Evolutionary conservation across 2,329 filamentous ascomycete species (phyloP), one percentile per base, ranked within the genome.

Genomic region (Endoconidiophora polonica): DNA sequence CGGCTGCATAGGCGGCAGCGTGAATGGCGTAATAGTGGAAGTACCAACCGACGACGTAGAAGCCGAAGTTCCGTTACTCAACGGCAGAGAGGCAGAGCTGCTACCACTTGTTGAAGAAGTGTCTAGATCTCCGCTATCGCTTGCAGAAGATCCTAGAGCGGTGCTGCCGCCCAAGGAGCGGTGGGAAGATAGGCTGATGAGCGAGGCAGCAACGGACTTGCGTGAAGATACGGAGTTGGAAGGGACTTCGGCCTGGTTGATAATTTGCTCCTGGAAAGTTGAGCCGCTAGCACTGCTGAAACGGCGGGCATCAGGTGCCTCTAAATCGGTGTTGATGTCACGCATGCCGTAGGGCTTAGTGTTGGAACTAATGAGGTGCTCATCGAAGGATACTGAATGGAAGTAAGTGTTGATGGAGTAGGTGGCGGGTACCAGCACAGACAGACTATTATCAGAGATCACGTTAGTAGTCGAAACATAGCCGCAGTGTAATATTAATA

Each of bases 321-420:
- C 54, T 38, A 58, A 50, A 40, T 46, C 44, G 22, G 38, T 42
- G 14, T n/a, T 36, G 2, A 16, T 12, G 51, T 57, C 54, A 54
- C 56, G 56, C 61, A 67, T 73, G 40, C 70, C 69, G 56, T 66
- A 73, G 14, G 63, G 60, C 55, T 73, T 73, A 53, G 68, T 62
- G 59, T 74, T 71, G 53, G 65, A 61, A 6, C 71, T 66, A 38
- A 71, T 64, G 53, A 68, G 61, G 55, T 75, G 72, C 55, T 72
- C 68, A 56, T 76, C 69, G 57, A 71, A 70, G 26, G 63, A 58
- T 18, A 68, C 60, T 10, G 74, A 61, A 14, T 70, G 68, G 46
- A 68, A 68, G 60, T 73, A 74, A 24, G 63, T 65, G 45, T 63
- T 56, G 47, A 71, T 55, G 18, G 72, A 62, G 59, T 77, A 76